Evolutionary conservation across 2,329 filamentous ascomycete species (phyloP), one percentile per base, ranked within the genome.

Genomic region (Talaromyces sp.): DNA sequence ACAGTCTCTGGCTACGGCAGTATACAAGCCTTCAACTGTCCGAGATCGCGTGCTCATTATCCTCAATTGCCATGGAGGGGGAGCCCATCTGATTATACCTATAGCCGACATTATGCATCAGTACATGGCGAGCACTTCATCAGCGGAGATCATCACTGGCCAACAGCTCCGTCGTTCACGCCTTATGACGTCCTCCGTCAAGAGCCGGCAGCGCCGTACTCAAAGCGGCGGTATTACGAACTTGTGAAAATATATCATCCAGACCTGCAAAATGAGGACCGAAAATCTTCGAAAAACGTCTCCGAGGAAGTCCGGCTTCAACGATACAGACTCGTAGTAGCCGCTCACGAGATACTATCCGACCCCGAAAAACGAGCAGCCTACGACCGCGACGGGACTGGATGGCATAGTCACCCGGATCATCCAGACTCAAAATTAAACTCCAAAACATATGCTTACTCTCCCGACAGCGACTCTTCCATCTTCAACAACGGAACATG

Each of bases 221-320:
- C 84, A 62, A 97, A 99, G 74, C 77, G 81, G 43, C 85, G 85
- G 60, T 99, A 91, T 80, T 94, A 95, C 73, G 83, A 93, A 68
- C 84, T 99, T 54, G 94, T 96, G 59, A 99, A 97, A 77, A 80
- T 95, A 48, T 99, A 99, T 76, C 94, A 99, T 69, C 94, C 94
- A 0, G 94, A 99, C 73, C 84, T 83, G 60, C 78, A 73, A 62
- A 74, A 72, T 59, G 72, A 76, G 60, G 73, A 77, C 60, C 70
- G 78, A 54, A 71, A 70, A 15, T 63, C 74, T 21, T 71, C 72
- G 64, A 74, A 75, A 61, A 71, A 73, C 7, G 70, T 89, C 11
- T 78, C 89, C 0, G 80, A 82, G 19, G 74, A 83, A 25, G 81
- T 83, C 31, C 87, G 88, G 61, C 79, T 94, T n/a, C 90, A 97